phyloP scores from a whole-genome alignment of 1,284 basidiomycete species.

The Cryptococcus hybrid region DNA sequence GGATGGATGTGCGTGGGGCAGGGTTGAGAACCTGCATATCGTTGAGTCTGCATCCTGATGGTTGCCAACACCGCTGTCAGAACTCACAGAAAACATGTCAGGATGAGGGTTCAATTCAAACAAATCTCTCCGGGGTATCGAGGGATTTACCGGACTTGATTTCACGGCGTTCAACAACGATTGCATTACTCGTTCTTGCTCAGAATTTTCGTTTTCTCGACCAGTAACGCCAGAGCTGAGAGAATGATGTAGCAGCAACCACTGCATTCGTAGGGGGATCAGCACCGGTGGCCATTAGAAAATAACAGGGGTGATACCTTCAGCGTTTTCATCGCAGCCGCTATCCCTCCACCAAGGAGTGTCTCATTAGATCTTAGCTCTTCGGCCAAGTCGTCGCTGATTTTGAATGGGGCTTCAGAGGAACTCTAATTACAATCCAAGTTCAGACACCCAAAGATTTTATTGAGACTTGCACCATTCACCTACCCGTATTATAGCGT shows the following conservation, averaged over 20 bases:
- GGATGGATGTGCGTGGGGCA: constrained; percentile 25
- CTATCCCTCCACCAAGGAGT: constrained; percentile 28
- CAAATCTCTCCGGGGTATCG: constrained; percentile 4
- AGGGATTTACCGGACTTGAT: constrained; percentile 4
- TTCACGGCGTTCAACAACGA: constrained; percentile 8
- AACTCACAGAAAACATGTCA: constrained; percentile 16
- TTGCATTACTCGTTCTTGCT: constrained; percentile 8
- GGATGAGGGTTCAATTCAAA: constrained; percentile 14
- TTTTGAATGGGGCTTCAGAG: constrained; percentile 8
- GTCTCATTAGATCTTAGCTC: constrained; percentile 7
- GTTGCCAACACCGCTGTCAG: background rate
- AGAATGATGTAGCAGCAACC: constrained; percentile 30
- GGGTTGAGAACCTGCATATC: constrained; percentile 20
- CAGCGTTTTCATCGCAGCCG: constrained; percentile 26
- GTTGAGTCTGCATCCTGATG: background rate
- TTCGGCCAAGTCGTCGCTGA: constrained; percentile 11
- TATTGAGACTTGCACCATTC: background rate
- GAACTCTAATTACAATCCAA: background rate
- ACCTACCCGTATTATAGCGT: constrained; percentile 32
- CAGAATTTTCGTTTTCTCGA: background rate
- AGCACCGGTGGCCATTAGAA: background rate
- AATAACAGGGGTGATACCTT: constrained; percentile 16
- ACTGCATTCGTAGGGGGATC: constrained; percentile 11
- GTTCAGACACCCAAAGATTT: background rate
- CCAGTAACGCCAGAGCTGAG: constrained; percentile 24